Evolutionary conservation across 1,139 yeast species (phyloP).

Genomic region (Nakaseomyces sp.): DNA sequence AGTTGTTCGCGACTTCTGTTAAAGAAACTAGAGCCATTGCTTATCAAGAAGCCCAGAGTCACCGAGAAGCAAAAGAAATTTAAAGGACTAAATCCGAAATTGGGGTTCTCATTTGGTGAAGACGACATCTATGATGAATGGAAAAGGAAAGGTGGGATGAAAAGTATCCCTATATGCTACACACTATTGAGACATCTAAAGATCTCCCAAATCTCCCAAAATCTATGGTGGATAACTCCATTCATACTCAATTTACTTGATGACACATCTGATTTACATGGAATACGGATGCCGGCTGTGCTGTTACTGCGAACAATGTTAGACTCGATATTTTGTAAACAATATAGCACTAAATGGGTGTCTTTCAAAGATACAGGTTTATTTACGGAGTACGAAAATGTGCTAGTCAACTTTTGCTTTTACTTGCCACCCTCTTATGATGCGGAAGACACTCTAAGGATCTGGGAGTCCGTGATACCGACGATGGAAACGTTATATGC

Average conservation of each 20-base stretch:
- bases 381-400: conserved; percentile 21
- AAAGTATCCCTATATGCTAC: conserved; percentile 23
- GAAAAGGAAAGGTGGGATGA: conserved; percentile 22
- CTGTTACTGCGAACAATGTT: conserved; percentile 16
- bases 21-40: background rate
- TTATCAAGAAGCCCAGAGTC: background rate
- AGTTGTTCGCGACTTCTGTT: background rate
- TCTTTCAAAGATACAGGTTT: conserved; percentile 23
- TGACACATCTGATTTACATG: conserved; percentile 22
- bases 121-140: conserved; percentile 19
- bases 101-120: conserved; percentile 19
- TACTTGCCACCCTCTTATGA: conserved; percentile 25
- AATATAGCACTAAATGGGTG: conserved; percentile 14
- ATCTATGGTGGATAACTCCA: conserved; percentile 30
- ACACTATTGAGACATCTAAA: conserved; percentile 16
- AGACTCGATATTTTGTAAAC: conserved; percentile 10
- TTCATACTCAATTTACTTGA: conserved; percentile 29
- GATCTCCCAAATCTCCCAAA: conserved; percentile 19
- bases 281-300: conserved; percentile 23
- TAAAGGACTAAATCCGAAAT: conserved; percentile 12
- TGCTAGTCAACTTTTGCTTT: conserved; percentile 22
- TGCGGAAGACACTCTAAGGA: conserved; percentile 13
- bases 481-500: conserved; percentile 18
- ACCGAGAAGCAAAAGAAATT: background rate
- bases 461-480: conserved; percentile 22